Base-by-base conservation (phyloP, 1,139 yeast genomes). In the Protomyces macrosporus region DNA sequence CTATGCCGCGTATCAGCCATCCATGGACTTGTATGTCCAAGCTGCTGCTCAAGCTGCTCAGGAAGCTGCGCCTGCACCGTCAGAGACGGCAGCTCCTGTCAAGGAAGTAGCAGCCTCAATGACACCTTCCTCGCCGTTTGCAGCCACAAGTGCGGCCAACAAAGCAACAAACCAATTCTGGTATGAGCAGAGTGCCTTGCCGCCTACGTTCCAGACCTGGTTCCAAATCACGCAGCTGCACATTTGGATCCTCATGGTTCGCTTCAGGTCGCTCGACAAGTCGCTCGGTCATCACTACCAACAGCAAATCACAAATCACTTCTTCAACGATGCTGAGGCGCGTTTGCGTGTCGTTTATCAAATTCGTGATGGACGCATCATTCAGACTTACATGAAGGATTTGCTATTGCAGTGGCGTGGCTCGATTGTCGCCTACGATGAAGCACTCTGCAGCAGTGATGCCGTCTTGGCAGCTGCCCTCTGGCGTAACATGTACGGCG, bases 211-310 rank as follows among this genome's bases (percentile, higher is more conserved):
- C 73, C 84, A 93, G 34, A 96, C 90, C 75, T 93, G 97, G 96
- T 91, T 87, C 73, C 98, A 91, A 76, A 87, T 93, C 69, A 88
- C 96, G 4, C 81, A 87, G 3, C 80, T 93, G 69, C 98, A 93
- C 75, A 85, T 89, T 68, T 93, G 99, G 99, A 86, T 93, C 72
- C 79, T 93, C 62, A 86, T 87, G 70, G 96, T 89, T 14, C 84
- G 98, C 72, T 90, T 93, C 97, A 84, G 99, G 74, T 95, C 95
- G 23, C 81, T 95, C 86, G 98, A 98, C 0, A 86, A 86, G 74
- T 87, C 88, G 72, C 86, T 89, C 73, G 95, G 97, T 51, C 84
- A 84, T 69, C 87, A 87, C 73, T 93, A 91, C 76, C 97, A 93
- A 75, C 97, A 91, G 75, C 90, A 90, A 74, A 77, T 95, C 60